A percentile compares a stretch with the other conserved stretches of the same genome.
Evolutionary conservation across 768 basidiomycete species (phyloP).

Genomic region (Boletus tylopilopsis): DNA sequence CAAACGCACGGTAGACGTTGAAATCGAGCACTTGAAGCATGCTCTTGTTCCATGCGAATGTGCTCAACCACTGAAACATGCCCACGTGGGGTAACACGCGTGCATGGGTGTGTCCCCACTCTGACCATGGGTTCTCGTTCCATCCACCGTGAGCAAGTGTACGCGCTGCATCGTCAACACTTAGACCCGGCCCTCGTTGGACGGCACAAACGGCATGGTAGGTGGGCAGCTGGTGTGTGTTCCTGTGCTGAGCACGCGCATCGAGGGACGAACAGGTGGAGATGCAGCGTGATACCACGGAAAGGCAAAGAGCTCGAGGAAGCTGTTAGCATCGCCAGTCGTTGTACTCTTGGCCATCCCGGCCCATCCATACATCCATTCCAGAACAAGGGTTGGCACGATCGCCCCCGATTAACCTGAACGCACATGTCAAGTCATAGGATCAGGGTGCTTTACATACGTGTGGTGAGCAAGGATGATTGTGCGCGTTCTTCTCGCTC

Average conservation of each 20-base stretch:
- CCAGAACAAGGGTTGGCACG: too few species aligned
- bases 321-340: conserved; percentile 28
- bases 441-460: too few species aligned
- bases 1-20: conserved; percentile 17
- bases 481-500: too few species aligned
- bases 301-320: conserved; percentile 44
- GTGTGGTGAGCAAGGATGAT: too few species aligned
- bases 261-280: conserved; percentile 4
- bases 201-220: conserved; percentile 26
- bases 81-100: conserved; percentile 29
- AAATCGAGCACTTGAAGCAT: conserved; percentile 30
- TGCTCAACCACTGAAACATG: conserved; percentile 39
- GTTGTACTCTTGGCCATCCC: too few species aligned
- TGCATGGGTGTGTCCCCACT: conserved; percentile 37
- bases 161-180: conserved; percentile 25
- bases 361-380: too few species aligned
- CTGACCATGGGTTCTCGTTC: conserved; percentile 28
- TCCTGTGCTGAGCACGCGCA: conserved; percentile 14
- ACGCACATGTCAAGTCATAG: too few species aligned
- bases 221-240: conserved; percentile 30
- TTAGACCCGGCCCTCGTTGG: conserved; percentile 21
- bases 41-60: conserved; percentile 3
- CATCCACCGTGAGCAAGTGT: background rate
- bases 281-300: conserved; percentile 11
- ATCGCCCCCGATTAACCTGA: too few species aligned